phyloP scores from a whole-genome alignment of 768 basidiomycete genomes.

The Russula vinacea region DNA sequence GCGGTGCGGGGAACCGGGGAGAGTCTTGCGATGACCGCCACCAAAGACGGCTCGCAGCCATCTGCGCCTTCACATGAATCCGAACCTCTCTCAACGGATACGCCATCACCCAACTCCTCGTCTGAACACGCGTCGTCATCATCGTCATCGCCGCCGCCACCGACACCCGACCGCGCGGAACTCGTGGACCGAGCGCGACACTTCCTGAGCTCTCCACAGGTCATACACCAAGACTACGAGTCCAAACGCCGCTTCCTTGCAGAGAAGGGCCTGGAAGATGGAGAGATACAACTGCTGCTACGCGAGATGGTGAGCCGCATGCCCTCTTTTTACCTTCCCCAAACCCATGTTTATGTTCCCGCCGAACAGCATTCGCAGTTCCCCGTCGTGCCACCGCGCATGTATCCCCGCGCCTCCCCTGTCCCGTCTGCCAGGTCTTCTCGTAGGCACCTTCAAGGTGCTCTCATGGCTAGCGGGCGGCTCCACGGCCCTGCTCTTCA shows the following conservation, averaged over 20 bases:
- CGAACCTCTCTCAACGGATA: not conserved
- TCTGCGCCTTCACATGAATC: not conserved
- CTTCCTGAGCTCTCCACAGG: constrained; percentile 66
- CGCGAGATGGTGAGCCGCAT: constrained; percentile 50
- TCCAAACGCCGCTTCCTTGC: constrained; percentile 62
- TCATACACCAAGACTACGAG: constrained; percentile 51
- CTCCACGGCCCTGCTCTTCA: constrained; percentile 52
- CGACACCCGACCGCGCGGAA: constrained; percentile 25
- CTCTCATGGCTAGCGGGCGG: constrained; percentile 66
- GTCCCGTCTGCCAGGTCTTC: constrained; percentile 62
- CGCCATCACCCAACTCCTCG: not conserved
- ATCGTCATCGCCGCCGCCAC: not conserved
- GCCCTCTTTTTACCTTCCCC: not conserved
- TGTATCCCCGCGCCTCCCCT: constrained; percentile 69
- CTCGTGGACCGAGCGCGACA: constrained; percentile 50
- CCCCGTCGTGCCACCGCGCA: constrained; percentile 63
- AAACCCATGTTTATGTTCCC: not conserved
- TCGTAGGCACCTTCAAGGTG: constrained; percentile 59
- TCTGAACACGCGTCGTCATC: not conserved
- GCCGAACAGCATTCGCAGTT: constrained; percentile 34
- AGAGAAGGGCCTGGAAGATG: constrained; percentile 65
- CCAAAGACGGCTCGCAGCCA: constrained; percentile 14
- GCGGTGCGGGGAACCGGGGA: too few species aligned
- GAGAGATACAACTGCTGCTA: constrained; percentile 58
- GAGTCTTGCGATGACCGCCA: constrained; percentile 17